Evolutionary conservation across 371 early-diverging fungal genomes (phyloP).

Genomic region (Mortierella sp.): DNA sequence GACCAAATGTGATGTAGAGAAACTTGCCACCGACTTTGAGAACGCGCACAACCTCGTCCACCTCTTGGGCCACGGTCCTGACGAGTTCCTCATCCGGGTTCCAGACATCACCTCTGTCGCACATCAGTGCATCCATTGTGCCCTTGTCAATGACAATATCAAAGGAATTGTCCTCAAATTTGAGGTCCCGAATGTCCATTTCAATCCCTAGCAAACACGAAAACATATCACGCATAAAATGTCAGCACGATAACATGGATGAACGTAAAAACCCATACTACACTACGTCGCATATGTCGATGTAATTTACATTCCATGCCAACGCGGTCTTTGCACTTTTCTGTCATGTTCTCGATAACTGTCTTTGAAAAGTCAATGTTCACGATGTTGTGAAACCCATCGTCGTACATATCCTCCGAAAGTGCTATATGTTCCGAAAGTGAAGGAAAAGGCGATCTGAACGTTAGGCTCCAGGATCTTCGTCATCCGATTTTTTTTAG

Average conservation of each 20-base stretch:
- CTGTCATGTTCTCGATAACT: conserved; percentile 84
- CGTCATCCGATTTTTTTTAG: background rate
- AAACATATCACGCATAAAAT: too few species aligned
- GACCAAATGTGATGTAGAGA: conserved; percentile 91
- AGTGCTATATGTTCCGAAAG: conserved; percentile 58
- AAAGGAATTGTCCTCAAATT: conserved; percentile 67
- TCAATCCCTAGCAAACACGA: conserved; percentile 81
- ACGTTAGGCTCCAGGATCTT: too few species aligned
- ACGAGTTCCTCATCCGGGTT: conserved; percentile 80
- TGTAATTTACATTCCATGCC: conserved; percentile 75
- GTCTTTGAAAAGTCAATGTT: conserved; percentile 86
- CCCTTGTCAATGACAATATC: conserved; percentile 91
- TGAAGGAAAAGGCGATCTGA: background rate
- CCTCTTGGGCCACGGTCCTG: conserved; percentile 72
- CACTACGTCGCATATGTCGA: too few species aligned
- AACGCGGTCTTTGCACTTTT: conserved; percentile 66
- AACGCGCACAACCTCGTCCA: conserved; percentile 81
- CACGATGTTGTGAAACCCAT: conserved; percentile 79
- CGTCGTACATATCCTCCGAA: conserved; percentile 85
- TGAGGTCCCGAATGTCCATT: conserved; percentile 83
- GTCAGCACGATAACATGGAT: too few species aligned
- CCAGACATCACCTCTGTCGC: conserved; percentile 90
- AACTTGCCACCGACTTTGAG: conserved; percentile 83
- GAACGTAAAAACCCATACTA: too few species aligned
- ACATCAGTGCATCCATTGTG: conserved; percentile 87